A percentile compares a stretch with the other conserved stretches of the same genome.
Conservation (phyloP, 228 moss, liverwort and hornwort genomes). For the Sphagnum fallax region DNA sequence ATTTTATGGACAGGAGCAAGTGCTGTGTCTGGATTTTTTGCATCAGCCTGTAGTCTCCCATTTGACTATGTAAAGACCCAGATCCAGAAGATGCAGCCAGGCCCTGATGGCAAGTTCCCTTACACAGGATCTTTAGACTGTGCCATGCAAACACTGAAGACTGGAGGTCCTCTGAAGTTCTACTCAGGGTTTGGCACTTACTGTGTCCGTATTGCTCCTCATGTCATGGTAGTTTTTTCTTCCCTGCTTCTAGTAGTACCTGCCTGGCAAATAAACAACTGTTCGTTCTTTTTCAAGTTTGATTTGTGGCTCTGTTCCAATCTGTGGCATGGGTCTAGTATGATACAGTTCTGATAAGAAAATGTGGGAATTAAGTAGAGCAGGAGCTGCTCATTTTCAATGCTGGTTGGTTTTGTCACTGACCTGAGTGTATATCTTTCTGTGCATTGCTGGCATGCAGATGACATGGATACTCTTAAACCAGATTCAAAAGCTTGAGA, state of each 20-base stretch:
- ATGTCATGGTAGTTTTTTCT: slow-evolving; percentile 52
- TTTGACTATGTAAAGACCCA: slow-evolving; percentile 96
- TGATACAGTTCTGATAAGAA: too few species aligned
- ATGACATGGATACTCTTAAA: slow-evolving; percentile 98
- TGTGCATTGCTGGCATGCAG: slow-evolving; percentile 14
- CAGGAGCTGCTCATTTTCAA: too few species aligned
- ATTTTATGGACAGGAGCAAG: slow-evolving; percentile 39
- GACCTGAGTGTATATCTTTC: background rate
- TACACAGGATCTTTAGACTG: slow-evolving; percentile 90
- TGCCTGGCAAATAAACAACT: too few species aligned
- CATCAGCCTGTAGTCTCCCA: slow-evolving; percentile 92
- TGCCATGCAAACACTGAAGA: slow-evolving; percentile 62
- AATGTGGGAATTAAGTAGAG: too few species aligned
- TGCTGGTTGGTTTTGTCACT: too few species aligned
- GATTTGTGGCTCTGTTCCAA: too few species aligned
- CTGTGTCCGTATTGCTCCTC: slow-evolving; percentile 93
- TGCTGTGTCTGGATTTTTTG: slow-evolving; percentile 94
- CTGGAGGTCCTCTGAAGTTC: slow-evolving; percentile 69
- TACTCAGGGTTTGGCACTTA: slow-evolving; percentile 97
- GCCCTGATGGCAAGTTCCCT: slow-evolving; percentile 91
- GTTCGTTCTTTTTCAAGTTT: too few species aligned
- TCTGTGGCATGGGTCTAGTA: too few species aligned
- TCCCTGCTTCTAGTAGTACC: too few species aligned
- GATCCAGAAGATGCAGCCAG: slow-evolving; percentile 99
- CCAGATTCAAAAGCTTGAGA: slow-evolving; percentile 92